Percentiles rank a stretch among this genome's conserved stretches.
Evolutionary conservation across 768 basidiomycete species (phyloP).

Genomic region (Boletus tylopilopsis): DNA sequence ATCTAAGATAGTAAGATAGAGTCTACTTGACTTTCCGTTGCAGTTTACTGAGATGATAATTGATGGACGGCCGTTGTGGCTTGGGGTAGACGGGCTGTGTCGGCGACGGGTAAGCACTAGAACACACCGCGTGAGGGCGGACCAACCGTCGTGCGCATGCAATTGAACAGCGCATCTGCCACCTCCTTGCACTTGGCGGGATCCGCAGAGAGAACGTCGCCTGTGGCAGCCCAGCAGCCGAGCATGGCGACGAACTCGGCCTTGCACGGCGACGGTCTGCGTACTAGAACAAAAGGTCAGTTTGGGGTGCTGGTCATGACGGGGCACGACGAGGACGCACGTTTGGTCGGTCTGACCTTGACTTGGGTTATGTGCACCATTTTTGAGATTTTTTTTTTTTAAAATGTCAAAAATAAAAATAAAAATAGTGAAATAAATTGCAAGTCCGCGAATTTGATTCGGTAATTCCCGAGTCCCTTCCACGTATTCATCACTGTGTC

Average conservation of each 20-base stretch:
- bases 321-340: conserved; percentile 35
- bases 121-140: neutral
- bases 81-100: conserved; percentile 65
- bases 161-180: conserved; percentile 63
- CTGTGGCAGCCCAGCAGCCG: conserved; percentile 78
- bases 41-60: conserved; percentile 84
- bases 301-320: too few relatives aligned
- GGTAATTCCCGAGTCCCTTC: conserved; percentile 10
- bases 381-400: too few relatives aligned
- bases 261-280: conserved; percentile 16
- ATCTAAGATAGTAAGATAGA: conserved; percentile 18
- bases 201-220: conserved; percentile 53
- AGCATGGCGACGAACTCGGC: conserved; percentile 74
- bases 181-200: conserved; percentile 49
- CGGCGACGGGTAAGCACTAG: neutral
- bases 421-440: neutral
- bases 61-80: conserved; percentile 72
- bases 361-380: conserved; percentile 75
- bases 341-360: conserved; percentile 75
- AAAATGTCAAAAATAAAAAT: neutral
- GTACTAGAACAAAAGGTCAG: conserved; percentile 1
- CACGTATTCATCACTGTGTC: conserved; percentile 2
- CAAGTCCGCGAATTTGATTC: conserved; percentile 11
- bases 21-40: conserved; percentile 68
- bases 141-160: conserved; percentile 84